Conservation (phyloP, 257 asterid genomes). For the Solanum okadae region DNA sequence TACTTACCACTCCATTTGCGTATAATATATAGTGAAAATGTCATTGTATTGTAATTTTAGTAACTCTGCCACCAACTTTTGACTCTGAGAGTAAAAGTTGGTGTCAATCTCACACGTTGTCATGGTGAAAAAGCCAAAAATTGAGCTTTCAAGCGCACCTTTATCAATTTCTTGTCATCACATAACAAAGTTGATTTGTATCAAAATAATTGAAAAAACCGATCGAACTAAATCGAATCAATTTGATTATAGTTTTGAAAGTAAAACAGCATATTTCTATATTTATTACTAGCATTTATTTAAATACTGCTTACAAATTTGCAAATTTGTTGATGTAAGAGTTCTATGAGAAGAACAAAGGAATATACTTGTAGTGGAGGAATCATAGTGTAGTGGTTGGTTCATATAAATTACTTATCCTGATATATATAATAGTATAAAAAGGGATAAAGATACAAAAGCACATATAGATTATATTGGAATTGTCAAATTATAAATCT, state of each 20-base stretch:
- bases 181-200: not conserved
- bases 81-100: not conserved
- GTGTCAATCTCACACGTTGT: not conserved
- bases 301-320: not conserved
- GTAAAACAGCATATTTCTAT: not conserved
- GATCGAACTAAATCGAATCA: not conserved
- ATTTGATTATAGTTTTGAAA: not conserved
- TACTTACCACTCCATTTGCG: not conserved
- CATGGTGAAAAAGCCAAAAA: not conserved
- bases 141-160: not conserved
- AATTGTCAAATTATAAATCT: not conserved
- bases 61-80: not conserved
- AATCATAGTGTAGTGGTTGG: not conserved
- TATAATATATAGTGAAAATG: not conserved
- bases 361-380: not conserved
- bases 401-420: not conserved
- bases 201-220: not conserved
- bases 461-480: not conserved
- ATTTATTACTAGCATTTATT: not conserved
- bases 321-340: not conserved
- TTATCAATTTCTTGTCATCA: not conserved
- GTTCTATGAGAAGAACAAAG: not conserved
- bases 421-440: not conserved
- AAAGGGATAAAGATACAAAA: not conserved
- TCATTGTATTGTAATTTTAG: too few relatives aligned